phyloP scores from a whole-genome alignment of 1,139 yeast species.

The Saccharomycopsis crataegensis region DNA sequence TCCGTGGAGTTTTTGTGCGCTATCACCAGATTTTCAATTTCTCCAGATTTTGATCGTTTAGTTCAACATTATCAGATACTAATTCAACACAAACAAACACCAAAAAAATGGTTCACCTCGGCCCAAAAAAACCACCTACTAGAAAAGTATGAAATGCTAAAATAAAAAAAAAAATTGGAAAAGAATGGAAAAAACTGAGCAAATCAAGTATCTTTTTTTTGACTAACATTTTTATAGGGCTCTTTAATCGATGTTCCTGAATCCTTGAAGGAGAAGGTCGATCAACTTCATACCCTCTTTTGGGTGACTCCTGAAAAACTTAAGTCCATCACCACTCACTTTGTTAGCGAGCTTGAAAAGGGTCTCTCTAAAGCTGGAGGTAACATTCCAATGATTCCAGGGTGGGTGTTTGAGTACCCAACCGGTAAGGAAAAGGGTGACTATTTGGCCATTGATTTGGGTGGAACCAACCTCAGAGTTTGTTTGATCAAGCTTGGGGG shows the following conservation, averaged over 20 bases:
- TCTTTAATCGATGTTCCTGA: slow-evolving; percentile 72
- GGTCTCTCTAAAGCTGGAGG: slow-evolving; percentile 74
- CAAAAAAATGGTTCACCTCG: slow-evolving; percentile 75
- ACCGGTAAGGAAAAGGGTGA: slow-evolving; percentile 87
- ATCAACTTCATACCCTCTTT: slow-evolving; percentile 54
- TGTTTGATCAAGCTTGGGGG: slow-evolving; percentile 80
- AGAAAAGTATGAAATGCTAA: slow-evolving; percentile 39
- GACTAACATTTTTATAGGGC: slow-evolving; percentile 33
- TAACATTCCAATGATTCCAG: slow-evolving; percentile 92
- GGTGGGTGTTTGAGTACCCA: slow-evolving; percentile 93
- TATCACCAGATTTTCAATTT: no score
- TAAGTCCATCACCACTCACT: slow-evolving; percentile 60
- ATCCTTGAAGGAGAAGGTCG: slow-evolving; percentile 51
- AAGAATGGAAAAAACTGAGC: background rate
- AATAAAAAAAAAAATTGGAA: slow-evolving; percentile 24
- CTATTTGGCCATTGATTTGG: slow-evolving; percentile 87
- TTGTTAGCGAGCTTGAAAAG: slow-evolving; percentile 65
- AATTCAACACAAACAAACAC: background rate
- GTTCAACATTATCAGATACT: slow-evolving; percentile 4
- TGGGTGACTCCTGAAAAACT: slow-evolving; percentile 55
- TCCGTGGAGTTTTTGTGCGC: no score
- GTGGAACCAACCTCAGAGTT: slow-evolving; percentile 91
- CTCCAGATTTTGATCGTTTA: background rate
- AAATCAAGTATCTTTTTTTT: background rate
- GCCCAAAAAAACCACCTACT: slow-evolving; percentile 77